Evolutionary conservation across 192 early-diverging fungal species (phyloP).

Genomic region (Gaertneriomyces sp.): DNA sequence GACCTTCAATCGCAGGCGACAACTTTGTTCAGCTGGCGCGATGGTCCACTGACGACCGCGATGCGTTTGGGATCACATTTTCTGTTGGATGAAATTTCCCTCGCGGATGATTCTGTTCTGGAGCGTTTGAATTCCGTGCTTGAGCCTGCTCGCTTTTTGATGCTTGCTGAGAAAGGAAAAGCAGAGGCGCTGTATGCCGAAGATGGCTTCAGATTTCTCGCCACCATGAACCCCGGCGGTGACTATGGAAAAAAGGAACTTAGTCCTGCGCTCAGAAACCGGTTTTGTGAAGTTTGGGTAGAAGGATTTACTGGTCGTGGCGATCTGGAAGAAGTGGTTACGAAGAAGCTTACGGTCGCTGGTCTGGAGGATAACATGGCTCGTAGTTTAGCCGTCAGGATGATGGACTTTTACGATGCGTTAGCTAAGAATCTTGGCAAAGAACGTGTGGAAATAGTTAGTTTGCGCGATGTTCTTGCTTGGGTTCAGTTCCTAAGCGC

Average conservation of each 20-base stretch:
- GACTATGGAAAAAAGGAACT: conserved; percentile 99
- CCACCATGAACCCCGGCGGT: conserved; percentile 99
- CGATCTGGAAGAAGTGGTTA: conserved; percentile 62
- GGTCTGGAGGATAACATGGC: not conserved
- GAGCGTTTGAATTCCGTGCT: conserved; percentile 94
- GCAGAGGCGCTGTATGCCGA: conserved; percentile 63
- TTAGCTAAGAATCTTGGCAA: conserved; percentile 61
- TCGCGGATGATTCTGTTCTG: conserved; percentile 97
- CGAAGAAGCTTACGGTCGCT: conserved; percentile 19
- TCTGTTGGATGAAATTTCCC: conserved; percentile 95
- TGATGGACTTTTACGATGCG: conserved; percentile 83
- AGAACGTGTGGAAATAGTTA: conserved; percentile 53
- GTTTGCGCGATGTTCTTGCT: conserved; percentile 86
- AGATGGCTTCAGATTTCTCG: conserved; percentile 82
- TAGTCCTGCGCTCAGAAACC: conserved; percentile 92
- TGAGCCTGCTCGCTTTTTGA: conserved; percentile 78
- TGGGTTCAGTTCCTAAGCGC: conserved; percentile 85
- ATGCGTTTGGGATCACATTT: conserved; percentile 84
- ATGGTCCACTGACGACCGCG: conserved; percentile 89
- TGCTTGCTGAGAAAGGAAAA: conserved; percentile 88
- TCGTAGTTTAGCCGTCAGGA: conserved; percentile 38
- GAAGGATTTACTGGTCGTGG: conserved; percentile 73
- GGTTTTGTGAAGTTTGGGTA: conserved; percentile 98
- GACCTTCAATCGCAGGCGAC: conserved; percentile 17
- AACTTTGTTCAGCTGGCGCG: conserved; percentile 91